A percentile compares a stretch with the other conserved stretches of the same genome.
Conservation (phyloP, 176 grass and related monocot genomes). For the Oryza rufipogon region DNA sequence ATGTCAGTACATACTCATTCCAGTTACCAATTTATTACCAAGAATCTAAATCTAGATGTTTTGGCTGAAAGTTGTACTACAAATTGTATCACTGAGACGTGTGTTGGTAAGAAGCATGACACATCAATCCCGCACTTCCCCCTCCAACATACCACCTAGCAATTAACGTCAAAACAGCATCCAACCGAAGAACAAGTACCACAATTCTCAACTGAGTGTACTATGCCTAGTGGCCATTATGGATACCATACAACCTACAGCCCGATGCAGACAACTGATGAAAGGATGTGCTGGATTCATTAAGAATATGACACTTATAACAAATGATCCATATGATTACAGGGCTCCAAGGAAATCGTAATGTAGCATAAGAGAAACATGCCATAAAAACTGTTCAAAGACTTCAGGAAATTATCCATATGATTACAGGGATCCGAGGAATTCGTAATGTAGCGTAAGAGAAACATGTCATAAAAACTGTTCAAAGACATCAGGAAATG, state of each 20-base stretch:
- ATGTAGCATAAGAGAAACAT: constrained; percentile 5
- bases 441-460: neutral
- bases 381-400: neutral
- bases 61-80: neutral
- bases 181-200: neutral
- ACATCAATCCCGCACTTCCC: neutral
- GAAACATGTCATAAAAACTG: neutral
- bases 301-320: neutral
- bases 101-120: neutral
- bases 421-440: neutral
- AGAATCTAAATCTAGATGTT: neutral
- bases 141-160: neutral
- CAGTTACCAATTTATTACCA: neutral
- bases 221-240: neutral
- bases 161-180: neutral
- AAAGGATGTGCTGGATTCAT: neutral
- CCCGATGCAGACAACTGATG: neutral
- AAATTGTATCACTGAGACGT: neutral
- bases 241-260: neutral
- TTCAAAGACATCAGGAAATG: neutral
- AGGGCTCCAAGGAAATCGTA: neutral
- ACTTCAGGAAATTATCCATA: neutral
- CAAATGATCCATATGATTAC: neutral
- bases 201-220: neutral
- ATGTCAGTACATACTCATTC: neutral